Base-by-base conservation (phyloP, 139 green algal genomes). In the Pedinophyceae sp. region DNA sequence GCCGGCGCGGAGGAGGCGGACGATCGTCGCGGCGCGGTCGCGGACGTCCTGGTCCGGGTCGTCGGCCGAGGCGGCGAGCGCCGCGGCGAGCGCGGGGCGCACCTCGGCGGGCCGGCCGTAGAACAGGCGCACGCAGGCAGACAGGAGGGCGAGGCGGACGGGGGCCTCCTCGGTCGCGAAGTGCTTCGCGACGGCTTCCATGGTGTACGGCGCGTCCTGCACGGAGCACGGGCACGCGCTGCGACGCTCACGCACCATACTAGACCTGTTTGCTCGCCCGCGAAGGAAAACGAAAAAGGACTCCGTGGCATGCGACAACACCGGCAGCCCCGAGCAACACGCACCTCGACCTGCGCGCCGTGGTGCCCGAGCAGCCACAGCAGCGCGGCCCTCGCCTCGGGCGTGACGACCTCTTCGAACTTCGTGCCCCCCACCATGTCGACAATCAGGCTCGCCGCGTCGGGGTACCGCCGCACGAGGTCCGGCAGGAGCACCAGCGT, bases 321-420 rank as follows among this genome's bases (percentile, higher is more conserved):
- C 54, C 19, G 4, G 6, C 50, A 2, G 24, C 17, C 10, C 23
- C 38, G 2, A 0, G 1, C 48, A 16, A 3, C 6, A 6, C 58
- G 6, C 30, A 83, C 80, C 72, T 76, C 72, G 19, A 93, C 69
- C 45, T 71, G 66, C 0, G 80, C 49, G 0, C 85, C 86, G 64
- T 88, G 85, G 67, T 94, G 76, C 0, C 88, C 89, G 17, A 94
- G 56, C 22, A 97, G 82, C 87, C 87, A 97, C 5, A 94, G 58
- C 28, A 93, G 76, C 1, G 87, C 84, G 19, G 82, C 80, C 3
- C 73, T 66, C 0, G 85, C 87, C n/a, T 75, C 61, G 5, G 84
- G 70, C 54, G 87, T 73, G 18, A 39, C 45, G 3, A 96, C 55
- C 1, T 59, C 34, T 58, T 71, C 27, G 34, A 43, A 13, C 10